Evolutionary conservation across 495 filamentous ascomycete species (phyloP), one percentile per base, ranked within the genome.

Genomic region (Articulospora tetracladia): DNA sequence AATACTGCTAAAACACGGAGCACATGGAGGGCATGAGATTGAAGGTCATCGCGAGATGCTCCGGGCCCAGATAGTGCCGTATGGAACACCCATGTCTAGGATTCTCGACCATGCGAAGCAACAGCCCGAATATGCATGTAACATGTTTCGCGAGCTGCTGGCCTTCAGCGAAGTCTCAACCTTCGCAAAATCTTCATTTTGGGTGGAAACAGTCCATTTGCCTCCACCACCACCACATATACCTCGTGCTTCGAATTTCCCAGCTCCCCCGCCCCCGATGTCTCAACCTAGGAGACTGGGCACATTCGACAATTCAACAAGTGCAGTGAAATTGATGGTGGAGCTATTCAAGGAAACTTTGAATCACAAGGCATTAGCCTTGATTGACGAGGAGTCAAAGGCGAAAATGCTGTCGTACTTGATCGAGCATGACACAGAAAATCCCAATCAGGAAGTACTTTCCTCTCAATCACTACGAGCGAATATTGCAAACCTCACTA

Each of bases 81-180:
- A 47, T 47, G 15, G 44, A 50, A 57, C 34, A 25, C 55, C 55
- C 47, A 57, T 57, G 39, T 47, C 55, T n/a, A 32, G 25, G 6
- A 20, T 24, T 1, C 41, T 57, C n/a, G 55, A 48, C 15, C 25
- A 47, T 48, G 36, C 36, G 3, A 17, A 20, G 15, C 23, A 57
- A 15, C n/a, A 27, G 2, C 17, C 36, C 1, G 20, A 12, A 1
- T 15, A 12, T 19, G 32, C 27, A 19, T 39, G 8, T 20, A 44
- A 20, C 22, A 39, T 55, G 3, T 55, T 55, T 23, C 23, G 22
- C 1, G 15, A 3, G 17, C 20, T 57, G n/a, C 26, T 57, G 39
- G 27, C 44, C 4, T 30, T 22, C 11, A 47, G 28, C 17, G 55
- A 22, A 17, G 19, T 57, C 7, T 48, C 55, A 27, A 24, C 34